phyloP scores from a whole-genome alignment of 2,329 filamentous ascomycete genomes.

The Penicillium vulpinum region DNA sequence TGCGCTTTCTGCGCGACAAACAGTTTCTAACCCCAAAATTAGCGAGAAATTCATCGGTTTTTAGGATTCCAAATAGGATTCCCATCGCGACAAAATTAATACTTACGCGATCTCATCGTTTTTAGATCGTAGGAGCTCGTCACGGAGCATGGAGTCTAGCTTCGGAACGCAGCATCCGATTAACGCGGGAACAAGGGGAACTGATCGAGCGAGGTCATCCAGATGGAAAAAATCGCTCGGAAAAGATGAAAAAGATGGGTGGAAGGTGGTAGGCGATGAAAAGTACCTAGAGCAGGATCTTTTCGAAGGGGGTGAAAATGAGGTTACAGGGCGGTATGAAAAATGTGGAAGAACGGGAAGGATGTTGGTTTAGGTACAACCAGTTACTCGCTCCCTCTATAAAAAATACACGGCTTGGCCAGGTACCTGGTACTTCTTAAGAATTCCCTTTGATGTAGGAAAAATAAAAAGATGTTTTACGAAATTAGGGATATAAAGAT shows the following conservation, averaged over 20 bases:
- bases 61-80: background rate
- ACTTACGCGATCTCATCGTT: constrained; percentile 55
- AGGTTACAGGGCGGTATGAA: constrained; percentile 14
- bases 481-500: background rate
- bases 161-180: constrained; percentile 52
- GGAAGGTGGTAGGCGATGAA: constrained; percentile 42
- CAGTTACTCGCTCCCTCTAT: constrained; percentile 11
- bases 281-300: constrained; percentile 21
- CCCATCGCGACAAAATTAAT: constrained; percentile 29
- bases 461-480: background rate
- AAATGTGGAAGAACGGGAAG: constrained; percentile 14
- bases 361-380: constrained; percentile 13
- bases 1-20: constrained; percentile 83
- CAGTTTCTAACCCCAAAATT: constrained; percentile 47
- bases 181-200: constrained; percentile 47
- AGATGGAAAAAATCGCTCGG: constrained; percentile 47
- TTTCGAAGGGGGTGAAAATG: constrained; percentile 16
- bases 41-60: constrained; percentile 33
- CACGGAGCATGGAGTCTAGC: constrained; percentile 52
- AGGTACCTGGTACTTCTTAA: constrained; percentile 11
- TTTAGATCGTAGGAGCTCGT: constrained; percentile 52
- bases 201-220: constrained; percentile 43
- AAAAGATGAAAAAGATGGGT: constrained; percentile 46
- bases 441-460: background rate
- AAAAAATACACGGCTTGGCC: constrained; percentile 11